Percentiles rank a stretch among this genome's conserved stretches.
Conservation (phyloP, 1,139 yeast genomes). For the Geotrichum bryndzae region DNA sequence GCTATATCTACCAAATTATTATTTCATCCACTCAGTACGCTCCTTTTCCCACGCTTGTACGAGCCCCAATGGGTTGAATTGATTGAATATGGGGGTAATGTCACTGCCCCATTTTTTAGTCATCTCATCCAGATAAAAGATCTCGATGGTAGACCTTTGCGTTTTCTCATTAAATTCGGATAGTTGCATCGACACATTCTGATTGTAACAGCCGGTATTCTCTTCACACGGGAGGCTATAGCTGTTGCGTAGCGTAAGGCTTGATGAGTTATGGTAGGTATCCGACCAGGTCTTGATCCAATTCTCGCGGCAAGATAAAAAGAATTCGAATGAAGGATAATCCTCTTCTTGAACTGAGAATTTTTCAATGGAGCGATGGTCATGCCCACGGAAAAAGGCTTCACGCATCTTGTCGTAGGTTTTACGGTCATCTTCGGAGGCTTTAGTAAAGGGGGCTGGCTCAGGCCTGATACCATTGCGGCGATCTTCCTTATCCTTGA, state of each 20-base stretch:
- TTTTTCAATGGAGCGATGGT: neutral
- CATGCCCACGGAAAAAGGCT: slow-evolving; percentile 2
- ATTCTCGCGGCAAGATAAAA: slow-evolving; percentile 4
- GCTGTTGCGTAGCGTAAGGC: too few species aligned
- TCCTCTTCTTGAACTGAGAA: slow-evolving; percentile 1
- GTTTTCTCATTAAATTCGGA: neutral
- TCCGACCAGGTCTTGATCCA: slow-evolving; percentile 10
- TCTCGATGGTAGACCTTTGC: neutral
- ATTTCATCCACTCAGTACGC: slow-evolving; percentile 11
- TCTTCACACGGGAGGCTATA: too few species aligned
- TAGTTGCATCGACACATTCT: neutral
- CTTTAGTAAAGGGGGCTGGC: slow-evolving; percentile 5
- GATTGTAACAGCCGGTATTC: too few species aligned
- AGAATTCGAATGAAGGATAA: slow-evolving; percentile 11
- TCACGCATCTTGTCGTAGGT: slow-evolving; percentile 7
- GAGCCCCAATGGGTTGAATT: slow-evolving; percentile 12
- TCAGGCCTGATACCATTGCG: slow-evolving; percentile 2
- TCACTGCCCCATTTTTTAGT: slow-evolving; percentile 13
- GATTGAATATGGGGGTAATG: slow-evolving; percentile 5
- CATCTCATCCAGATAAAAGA: slow-evolving; percentile 17
- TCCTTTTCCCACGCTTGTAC: slow-evolving; percentile 14
- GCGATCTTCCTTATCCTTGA: neutral
- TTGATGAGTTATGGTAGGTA: neutral
- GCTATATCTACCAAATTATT: neutral
- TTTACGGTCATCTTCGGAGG: slow-evolving; percentile 9